Evolutionary conservation across 768 basidiomycete species (phyloP).

Genomic region (Lactarius evosmus): DNA sequence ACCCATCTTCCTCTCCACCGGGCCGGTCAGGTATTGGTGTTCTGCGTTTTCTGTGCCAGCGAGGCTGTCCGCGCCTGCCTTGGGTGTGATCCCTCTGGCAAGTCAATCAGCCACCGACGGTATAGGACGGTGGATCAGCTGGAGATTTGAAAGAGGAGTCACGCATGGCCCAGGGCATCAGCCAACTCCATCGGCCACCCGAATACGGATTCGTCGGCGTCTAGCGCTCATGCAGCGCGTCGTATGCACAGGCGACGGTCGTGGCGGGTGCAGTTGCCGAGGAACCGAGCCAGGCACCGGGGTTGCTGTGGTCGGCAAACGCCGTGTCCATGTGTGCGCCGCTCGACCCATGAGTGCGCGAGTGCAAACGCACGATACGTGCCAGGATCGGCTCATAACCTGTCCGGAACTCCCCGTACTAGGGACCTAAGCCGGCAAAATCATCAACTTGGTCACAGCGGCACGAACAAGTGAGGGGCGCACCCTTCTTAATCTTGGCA

Average conservation of each 20-base stretch:
- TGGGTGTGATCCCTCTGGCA: slow-evolving; percentile 59
- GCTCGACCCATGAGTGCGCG: not conserved
- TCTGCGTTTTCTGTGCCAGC: not conserved
- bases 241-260: too few relatives aligned
- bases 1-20: slow-evolving; percentile 12
- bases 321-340: slow-evolving; percentile 49
- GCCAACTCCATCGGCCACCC: slow-evolving; percentile 64
- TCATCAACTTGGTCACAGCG: not conserved
- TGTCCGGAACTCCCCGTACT: slow-evolving; percentile 82
- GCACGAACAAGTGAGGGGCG: slow-evolving; percentile 17
- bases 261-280: slow-evolving; percentile 50
- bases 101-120: too few relatives aligned
- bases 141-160: not conserved
- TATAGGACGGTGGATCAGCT: not conserved
- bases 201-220: slow-evolving; percentile 32
- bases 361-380: slow-evolving; percentile 58
- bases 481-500: slow-evolving; percentile 76
- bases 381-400: slow-evolving; percentile 90
- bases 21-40: not conserved
- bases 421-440: slow-evolving; percentile 42
- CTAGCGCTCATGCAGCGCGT: slow-evolving; percentile 38
- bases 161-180: slow-evolving; percentile 75
- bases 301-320: slow-evolving; percentile 38
- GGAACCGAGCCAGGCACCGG: slow-evolving; percentile 53
- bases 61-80: slow-evolving; percentile 31